phyloP scores from a whole-genome alignment of 768 basidiomycete species.

The Gelatoporia subvermispora region DNA sequence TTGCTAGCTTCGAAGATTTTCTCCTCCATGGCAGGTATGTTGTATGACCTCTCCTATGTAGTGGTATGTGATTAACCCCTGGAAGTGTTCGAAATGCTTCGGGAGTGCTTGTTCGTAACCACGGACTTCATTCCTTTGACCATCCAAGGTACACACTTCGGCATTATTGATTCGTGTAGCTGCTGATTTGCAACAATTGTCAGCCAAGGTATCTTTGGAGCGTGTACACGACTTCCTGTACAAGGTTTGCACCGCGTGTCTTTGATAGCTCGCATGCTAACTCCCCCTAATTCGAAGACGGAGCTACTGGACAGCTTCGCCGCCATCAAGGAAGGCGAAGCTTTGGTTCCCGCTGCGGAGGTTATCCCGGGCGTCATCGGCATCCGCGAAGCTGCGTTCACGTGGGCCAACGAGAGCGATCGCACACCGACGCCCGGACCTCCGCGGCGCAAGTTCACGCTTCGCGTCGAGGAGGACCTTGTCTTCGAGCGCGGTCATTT shows the following conservation, averaged over 20 bases:
- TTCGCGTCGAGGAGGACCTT: too few relatives aligned
- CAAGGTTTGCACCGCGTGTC: conserved; percentile 16
- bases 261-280: background rate
- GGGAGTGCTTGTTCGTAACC: conserved; percentile 38
- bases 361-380: conserved; percentile 36
- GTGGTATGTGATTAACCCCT: background rate
- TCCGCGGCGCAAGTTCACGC: too few relatives aligned
- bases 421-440: conserved; percentile 42
- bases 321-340: conserved; percentile 10
- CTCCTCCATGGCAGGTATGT: conserved; percentile 30
- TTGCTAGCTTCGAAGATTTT: conserved; percentile 32
- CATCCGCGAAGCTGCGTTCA: conserved; percentile 50
- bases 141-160: conserved; percentile 36
- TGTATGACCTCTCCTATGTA: background rate
- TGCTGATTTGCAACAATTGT: background rate
- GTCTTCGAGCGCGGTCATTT: too few relatives aligned
- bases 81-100: conserved; percentile 56
- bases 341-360: background rate
- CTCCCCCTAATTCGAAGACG: conserved; percentile 28
- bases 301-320: conserved; percentile 44
- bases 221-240: conserved; percentile 47
- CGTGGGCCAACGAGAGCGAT: conserved; percentile 44
- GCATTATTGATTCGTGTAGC: conserved; percentile 21
- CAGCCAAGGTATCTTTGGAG: conserved; percentile 61
- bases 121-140: conserved; percentile 27